These are phyloP conservation scores for Thalassia testudinum DNA, from an alignment of 116 monocot species.

Conservation along the genomic window DNA sequence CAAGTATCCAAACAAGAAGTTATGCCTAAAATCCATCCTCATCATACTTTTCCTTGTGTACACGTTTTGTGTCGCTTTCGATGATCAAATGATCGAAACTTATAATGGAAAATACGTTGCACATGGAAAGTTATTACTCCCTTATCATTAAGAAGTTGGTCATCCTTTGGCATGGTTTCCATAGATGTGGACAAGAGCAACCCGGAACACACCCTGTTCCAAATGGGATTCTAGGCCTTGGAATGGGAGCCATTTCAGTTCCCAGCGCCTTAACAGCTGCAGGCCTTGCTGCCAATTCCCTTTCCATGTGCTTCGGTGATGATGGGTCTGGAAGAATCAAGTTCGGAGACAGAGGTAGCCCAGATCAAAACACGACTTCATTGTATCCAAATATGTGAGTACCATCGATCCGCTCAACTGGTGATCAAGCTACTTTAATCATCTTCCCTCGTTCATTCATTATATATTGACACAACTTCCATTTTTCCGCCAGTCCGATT, in stretches of 20 bases:
- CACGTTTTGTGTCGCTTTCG: too few species aligned
- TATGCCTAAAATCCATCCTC: too few species aligned
- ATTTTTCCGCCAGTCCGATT: constrained; percentile 28
- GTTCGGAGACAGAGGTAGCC: constrained; percentile 87
- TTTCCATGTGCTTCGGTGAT: constrained; percentile 89
- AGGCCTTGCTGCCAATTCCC: constrained; percentile 68
- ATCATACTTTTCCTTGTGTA: too few species aligned
- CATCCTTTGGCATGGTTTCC: neutral
- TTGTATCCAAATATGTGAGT: too few species aligned
- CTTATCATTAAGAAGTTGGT: neutral
- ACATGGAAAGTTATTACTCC: too few species aligned
- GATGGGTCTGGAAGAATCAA: constrained; percentile 73
- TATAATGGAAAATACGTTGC: constrained; percentile 7
- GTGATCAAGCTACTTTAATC: too few species aligned
- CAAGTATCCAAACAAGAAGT: too few species aligned
- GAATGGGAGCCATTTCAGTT: constrained; percentile 63
- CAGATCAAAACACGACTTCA: constrained; percentile 75
- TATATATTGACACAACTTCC: too few species aligned
- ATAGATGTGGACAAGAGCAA: constrained; percentile 74
- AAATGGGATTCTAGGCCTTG: constrained; percentile 90
- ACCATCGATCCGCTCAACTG: too few species aligned
- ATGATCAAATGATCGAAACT: too few species aligned
- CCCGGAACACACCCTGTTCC: constrained; percentile 82
- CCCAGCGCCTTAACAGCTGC: constrained; percentile 66
- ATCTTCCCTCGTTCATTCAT: too few species aligned